A percentile compares a stretch with the other conserved stretches of the same genome.
Conservation (phyloP, 1,139 yeast genomes). For the Candida sp. region DNA sequence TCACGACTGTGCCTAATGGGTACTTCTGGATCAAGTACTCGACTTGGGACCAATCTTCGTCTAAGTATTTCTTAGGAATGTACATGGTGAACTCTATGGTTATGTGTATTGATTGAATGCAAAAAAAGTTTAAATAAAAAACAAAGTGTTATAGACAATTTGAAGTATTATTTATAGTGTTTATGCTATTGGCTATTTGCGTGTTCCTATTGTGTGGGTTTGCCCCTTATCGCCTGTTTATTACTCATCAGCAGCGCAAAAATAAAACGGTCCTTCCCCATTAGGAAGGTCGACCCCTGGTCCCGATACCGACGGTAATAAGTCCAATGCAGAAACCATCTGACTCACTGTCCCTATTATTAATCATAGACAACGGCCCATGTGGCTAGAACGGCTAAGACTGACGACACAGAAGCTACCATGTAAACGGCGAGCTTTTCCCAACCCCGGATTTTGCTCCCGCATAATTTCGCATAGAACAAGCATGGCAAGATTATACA, state of each 20-base stretch:
- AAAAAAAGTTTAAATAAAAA: neutral
- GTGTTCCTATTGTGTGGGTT: too few species aligned
- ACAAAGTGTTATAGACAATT: neutral
- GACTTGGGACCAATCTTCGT: conserved; percentile 42
- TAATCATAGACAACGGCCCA: conserved; percentile 40
- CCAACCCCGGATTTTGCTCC: conserved; percentile 19
- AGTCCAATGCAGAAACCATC: neutral
- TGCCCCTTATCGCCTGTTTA: too few species aligned
- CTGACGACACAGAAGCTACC: conserved; percentile 26
- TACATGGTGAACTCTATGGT: conserved; percentile 22
- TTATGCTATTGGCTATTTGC: too few species aligned
- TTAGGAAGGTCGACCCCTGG: too few species aligned
- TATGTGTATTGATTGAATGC: neutral
- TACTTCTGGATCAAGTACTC: conserved; percentile 45
- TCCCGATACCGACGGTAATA: neutral
- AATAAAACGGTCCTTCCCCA: too few species aligned
- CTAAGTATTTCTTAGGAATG: conserved; percentile 32
- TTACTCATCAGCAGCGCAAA: too few species aligned
- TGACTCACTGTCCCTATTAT: neutral
- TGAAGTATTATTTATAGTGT: too few species aligned
- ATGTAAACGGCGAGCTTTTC: conserved; percentile 27
- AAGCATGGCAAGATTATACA: conserved; percentile 61
- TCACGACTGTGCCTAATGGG: conserved; percentile 59
- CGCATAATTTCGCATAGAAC: conserved; percentile 51
- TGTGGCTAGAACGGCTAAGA: conserved; percentile 41